Evolutionary conservation across 2,329 filamentous ascomycete species (phyloP).

Genomic region (Monilinia fructigena): DNA sequence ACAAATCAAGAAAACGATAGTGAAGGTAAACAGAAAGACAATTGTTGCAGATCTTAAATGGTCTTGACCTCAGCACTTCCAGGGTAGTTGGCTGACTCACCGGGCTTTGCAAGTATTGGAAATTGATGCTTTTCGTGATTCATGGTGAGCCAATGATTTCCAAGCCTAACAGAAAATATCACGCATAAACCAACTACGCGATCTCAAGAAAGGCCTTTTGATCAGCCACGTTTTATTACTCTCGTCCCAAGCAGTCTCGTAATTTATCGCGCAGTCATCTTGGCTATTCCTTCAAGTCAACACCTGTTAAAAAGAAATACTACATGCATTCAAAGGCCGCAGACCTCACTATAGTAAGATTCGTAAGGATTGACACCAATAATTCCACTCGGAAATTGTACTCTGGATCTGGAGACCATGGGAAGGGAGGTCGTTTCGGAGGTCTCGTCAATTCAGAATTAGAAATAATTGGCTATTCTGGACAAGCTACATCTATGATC

Average conservation of each 20-base stretch:
- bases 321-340: slow-evolving; percentile 4
- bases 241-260: too few relatives aligned
- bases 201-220: neutral
- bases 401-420: neutral
- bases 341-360: neutral
- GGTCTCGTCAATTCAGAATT: slow-evolving; percentile 10
- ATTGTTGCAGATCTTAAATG: slow-evolving; percentile 10
- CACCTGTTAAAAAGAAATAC: neutral
- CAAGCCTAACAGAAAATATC: neutral
- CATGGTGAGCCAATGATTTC: neutral
- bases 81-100: neutral
- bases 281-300: neutral
- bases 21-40: neutral
- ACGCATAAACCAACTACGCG: neutral
- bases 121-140: neutral
- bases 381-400: neutral
- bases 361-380: neutral
- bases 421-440: neutral
- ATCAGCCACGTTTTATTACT: neutral
- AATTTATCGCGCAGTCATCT: neutral
- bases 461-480: neutral
- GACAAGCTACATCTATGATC: neutral
- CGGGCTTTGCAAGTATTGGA: neutral
- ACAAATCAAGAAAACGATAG: too few relatives aligned
- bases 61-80: slow-evolving; percentile 3